Percentiles rank a stretch among this genome's conserved stretches.
Conservation (phyloP, 2,329 filamentous ascomycete species). For the Orbilia javanica region DNA sequence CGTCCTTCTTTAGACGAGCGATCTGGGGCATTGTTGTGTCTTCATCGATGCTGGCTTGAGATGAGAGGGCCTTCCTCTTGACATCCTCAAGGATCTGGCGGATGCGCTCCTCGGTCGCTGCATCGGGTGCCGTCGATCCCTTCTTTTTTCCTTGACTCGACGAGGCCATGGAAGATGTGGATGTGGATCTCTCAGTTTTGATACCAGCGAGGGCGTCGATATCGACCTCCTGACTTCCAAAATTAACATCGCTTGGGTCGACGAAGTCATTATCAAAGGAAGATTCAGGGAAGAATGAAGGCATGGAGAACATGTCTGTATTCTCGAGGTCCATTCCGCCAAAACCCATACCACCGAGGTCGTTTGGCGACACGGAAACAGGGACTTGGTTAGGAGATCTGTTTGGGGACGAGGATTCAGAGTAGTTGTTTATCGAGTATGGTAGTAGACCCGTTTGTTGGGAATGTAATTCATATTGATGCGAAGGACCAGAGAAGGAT, state of each 20-base stretch:
- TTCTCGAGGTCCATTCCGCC: conserved; percentile 63
- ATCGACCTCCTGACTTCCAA: conserved; percentile 77
- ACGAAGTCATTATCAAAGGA: conserved; percentile 68
- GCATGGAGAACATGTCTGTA: conserved; percentile 70
- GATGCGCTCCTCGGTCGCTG: conserved; percentile 90
- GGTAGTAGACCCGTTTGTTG: conserved; percentile 94
- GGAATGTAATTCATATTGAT: conserved; percentile 94
- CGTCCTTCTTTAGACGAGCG: conserved; percentile 85
- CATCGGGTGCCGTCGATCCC: conserved; percentile 65
- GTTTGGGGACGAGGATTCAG: conserved; percentile 71
- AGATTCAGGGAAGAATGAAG: conserved; percentile 79
- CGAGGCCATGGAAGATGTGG: conserved; percentile 49
- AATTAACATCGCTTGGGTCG: conserved; percentile 66
- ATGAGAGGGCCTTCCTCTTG: conserved; percentile 69
- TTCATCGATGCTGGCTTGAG: conserved; percentile 62
- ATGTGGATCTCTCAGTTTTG: conserved; percentile 60
- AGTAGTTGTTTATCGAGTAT: conserved; percentile 82
- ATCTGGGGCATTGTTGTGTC: conserved; percentile 73
- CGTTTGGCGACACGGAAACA: conserved; percentile 69
- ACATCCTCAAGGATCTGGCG: conserved; percentile 92
- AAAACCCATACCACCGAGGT: conserved; percentile 65
- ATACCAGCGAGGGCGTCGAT: conserved; percentile 72
- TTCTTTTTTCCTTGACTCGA: conserved; percentile 69
- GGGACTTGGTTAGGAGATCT: conserved; percentile 71
- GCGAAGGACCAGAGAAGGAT: conserved; percentile 80